Base-by-base conservation (phyloP, 169 alveolate species). In the Haemoproteus tartakovskyi region DNA sequence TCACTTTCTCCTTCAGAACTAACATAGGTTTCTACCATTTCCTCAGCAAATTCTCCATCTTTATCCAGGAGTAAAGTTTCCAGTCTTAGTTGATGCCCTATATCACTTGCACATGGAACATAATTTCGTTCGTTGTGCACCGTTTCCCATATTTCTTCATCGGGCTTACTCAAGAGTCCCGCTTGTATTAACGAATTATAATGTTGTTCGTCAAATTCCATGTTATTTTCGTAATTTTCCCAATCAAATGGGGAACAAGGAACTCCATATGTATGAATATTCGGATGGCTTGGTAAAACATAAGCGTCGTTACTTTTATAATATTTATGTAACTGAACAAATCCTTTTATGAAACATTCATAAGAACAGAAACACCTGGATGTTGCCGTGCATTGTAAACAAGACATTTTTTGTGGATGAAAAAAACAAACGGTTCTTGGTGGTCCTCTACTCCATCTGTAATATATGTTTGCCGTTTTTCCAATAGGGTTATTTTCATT, bases 391-490 rank as follows among this genome's bases (percentile, higher is more conserved):
- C 93, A 89, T 74, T 89, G 93, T 33, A 89, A 21, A 16, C 50
- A 26, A 9, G 90, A 91, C 19, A 82, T 52, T 60, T 87, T 89
- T 27, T 87, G 87, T 36, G 93, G 90, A 46, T 89, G 93, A 56
- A 89, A 86, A 50, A 88, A 79, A 61, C 93, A 89, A 4, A 89
- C 93, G 9, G 91, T 87, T 33, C 93, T 56, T 2, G 91, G 86
- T 1, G 93, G 93, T 1, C 93, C 91, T 48, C 93, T 67, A 37
- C 79, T 62, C 93, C 93, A 89, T 48, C 93, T 84, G 30, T 79
- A 89, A 45, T 67, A 52, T 19, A 89, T 82, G 22, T 48, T 74
- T 33, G 59, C 84, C 0, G 85, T 48, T 62, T 57, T 64, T 21
- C 89, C 87, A 14, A 64, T 60, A 4, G 88, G 87, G 19, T 60